Percentiles rank a stretch among this genome's conserved stretches.
Evolutionary conservation across 352 stramenopile genomes (phyloP).

Genomic region (Globisporangium camurandrum): DNA sequence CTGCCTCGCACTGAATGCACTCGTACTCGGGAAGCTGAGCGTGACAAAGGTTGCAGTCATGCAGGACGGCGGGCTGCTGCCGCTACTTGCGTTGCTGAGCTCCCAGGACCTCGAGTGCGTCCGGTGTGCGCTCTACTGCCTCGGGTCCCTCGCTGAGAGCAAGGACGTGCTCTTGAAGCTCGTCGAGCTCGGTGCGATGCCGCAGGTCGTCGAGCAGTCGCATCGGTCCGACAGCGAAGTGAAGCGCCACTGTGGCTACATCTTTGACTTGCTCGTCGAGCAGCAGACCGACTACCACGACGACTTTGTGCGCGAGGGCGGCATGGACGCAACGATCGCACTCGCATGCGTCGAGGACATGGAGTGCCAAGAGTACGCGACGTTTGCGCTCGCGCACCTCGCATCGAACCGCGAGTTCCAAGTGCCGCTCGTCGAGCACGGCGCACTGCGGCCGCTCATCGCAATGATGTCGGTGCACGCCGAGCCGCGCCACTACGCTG

Average conservation of each 20-base stretch:
- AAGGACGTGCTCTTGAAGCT: conserved; percentile 88
- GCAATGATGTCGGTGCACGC: conserved; percentile 93
- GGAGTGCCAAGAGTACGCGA: conserved; percentile 94
- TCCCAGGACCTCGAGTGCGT: conserved; percentile 87
- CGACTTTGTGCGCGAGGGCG: conserved; percentile 81
- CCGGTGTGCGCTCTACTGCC: conserved; percentile 85
- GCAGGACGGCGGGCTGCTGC: conserved; percentile 84
- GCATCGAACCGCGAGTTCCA: conserved; percentile 93
- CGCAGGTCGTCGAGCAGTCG: conserved; percentile 75
- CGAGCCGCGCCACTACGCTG: conserved; percentile 93
- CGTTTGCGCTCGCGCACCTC: conserved; percentile 93
- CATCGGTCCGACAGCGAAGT: conserved; percentile 88
- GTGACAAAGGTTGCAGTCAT: conserved; percentile 88
- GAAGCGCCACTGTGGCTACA: conserved; percentile 89
- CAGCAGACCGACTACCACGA: conserved; percentile 90
- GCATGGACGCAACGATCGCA: conserved; percentile 84
- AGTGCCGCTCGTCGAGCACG: conserved; percentile 86
- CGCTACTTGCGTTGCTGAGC: conserved; percentile 83
- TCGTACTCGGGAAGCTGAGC: conserved; percentile 81
- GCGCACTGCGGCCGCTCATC: conserved; percentile 90
- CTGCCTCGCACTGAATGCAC: conserved; percentile 87
- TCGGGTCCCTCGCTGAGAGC: conserved; percentile 91
- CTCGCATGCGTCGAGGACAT: conserved; percentile 92
- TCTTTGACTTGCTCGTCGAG: conserved; percentile 88
- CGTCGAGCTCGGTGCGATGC: conserved; percentile 83